Evolutionary conservation across 495 filamentous ascomycete species (phyloP).

Genomic region (Aspergillus haitiensis): DNA sequence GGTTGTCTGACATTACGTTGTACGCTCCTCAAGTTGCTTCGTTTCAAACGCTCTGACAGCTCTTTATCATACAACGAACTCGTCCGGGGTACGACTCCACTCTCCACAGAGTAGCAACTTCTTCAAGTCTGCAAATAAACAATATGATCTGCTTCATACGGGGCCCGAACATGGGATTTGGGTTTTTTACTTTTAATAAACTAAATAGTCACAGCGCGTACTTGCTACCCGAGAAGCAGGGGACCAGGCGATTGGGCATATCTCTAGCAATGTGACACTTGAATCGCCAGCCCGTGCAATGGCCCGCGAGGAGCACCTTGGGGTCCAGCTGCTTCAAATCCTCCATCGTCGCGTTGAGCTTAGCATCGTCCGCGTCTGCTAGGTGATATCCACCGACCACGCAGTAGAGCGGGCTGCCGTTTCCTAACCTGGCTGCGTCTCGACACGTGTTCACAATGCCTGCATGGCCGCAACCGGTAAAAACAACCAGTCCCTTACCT

Average conservation of each 20-base stretch:
- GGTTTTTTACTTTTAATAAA: no score
- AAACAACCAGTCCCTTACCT: slow-evolving; percentile 46
- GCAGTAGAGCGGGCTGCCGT: slow-evolving; percentile 38
- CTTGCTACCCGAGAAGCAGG: slow-evolving; percentile 19
- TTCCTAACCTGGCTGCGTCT: slow-evolving; percentile 36
- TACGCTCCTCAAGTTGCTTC: no score
- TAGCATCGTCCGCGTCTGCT: slow-evolving; percentile 35
- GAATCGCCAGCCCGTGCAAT: slow-evolving; percentile 51
- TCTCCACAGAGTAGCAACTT: no score
- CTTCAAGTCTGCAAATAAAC: no score
- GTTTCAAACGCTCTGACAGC: no score
- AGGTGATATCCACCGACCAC: slow-evolving; percentile 52
- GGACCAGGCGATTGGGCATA: slow-evolving; percentile 14
- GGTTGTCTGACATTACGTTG: no score
- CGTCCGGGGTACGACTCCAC: no score
- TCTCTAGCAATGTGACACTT: slow-evolving; percentile 47
- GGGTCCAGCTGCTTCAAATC: slow-evolving; percentile 41
- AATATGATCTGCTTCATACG: no score
- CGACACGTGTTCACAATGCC: slow-evolving; percentile 45
- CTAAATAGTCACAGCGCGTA: slow-evolving; percentile 11
- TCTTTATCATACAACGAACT: no score
- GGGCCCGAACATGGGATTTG: no score
- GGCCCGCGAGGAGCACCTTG: slow-evolving; percentile 44
- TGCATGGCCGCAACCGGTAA: slow-evolving; percentile 49
- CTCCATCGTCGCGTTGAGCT: slow-evolving; percentile 34